Percentiles rank a stretch among this genome's conserved stretches.
Conservation (phyloP, 2,329 filamentous ascomycete genomes). For the Phaeosphaeria sp. region DNA sequence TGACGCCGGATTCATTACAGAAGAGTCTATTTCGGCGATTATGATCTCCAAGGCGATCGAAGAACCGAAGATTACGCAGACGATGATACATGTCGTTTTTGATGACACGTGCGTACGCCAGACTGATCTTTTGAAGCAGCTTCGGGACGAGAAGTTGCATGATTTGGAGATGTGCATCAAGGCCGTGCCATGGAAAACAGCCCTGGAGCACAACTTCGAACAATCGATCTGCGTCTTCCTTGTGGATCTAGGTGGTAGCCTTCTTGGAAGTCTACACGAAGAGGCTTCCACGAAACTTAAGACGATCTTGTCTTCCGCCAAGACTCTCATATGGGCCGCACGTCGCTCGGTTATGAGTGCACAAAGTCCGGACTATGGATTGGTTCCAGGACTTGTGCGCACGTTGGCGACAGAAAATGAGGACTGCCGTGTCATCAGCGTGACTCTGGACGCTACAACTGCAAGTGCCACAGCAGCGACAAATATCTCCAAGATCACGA, state of each 20-base stretch:
- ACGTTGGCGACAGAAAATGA: slow-evolving; percentile 18
- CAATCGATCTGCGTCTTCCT: slow-evolving; percentile 13
- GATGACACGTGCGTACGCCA: slow-evolving; percentile 8
- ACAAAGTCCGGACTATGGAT: slow-evolving; percentile 9
- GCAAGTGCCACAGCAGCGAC: not conserved
- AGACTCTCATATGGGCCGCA: slow-evolving; percentile 11
- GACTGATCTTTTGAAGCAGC: slow-evolving; percentile 1
- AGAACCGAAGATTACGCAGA: not conserved
- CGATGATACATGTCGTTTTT: slow-evolving; percentile 5
- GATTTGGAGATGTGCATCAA: not conserved
- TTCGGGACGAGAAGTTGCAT: not conserved
- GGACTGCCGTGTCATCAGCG: slow-evolving; percentile 13
- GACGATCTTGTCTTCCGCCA: slow-evolving; percentile 1
- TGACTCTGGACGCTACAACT: slow-evolving; percentile 5
- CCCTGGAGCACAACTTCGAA: slow-evolving; percentile 1
- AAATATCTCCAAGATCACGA: slow-evolving; percentile 6
- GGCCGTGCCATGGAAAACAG: slow-evolving; percentile 4
- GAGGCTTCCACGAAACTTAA: slow-evolving; percentile 11
- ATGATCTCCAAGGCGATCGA: not conserved
- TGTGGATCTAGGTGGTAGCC: slow-evolving; percentile 5
- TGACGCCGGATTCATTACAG: not conserved
- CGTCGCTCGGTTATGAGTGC: not conserved
- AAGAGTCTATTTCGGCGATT: slow-evolving; percentile 17
- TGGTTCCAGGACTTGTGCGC: slow-evolving; percentile 15
- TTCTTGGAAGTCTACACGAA: slow-evolving; percentile 12